These are phyloP conservation scores for Cryptomeria japonica DNA, from an alignment of 75 land plant species.

Conservation along the genomic window DNA sequence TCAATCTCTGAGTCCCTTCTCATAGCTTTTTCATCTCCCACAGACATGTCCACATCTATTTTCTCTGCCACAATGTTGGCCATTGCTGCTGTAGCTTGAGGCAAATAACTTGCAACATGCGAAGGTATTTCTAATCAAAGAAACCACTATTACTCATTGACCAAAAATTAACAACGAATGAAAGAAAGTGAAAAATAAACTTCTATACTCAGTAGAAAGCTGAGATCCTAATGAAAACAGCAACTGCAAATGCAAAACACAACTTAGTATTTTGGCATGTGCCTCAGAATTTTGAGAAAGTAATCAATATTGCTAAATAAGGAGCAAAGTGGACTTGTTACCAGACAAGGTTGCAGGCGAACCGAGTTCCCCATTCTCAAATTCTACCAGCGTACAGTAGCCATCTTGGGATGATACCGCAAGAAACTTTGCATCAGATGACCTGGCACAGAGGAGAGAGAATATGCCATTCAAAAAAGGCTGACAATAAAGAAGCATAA, in stretches of 20 bases:
- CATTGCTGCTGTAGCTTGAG: constrained; percentile 13
- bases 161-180: neutral
- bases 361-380: constrained; percentile 87
- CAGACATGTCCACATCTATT: constrained; percentile 5
- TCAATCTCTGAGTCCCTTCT: neutral
- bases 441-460: constrained; percentile 45
- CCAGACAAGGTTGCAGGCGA: constrained; percentile 47
- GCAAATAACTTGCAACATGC: constrained; percentile 27
- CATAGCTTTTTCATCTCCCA: neutral
- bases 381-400: constrained; percentile 80
- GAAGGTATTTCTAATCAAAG: constrained; percentile 26
- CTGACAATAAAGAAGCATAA: neutral
- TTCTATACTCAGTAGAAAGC: neutral
- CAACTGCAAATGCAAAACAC: neutral
- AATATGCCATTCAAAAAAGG: constrained; percentile 4
- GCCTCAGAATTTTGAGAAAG: neutral
- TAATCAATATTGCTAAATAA: neutral
- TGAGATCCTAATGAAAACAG: neutral
- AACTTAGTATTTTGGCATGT: neutral
- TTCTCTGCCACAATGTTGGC: constrained; percentile 1
- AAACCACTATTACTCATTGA: neutral
- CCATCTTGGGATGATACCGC: constrained; percentile 97
- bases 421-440: constrained; percentile 72
- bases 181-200: neutral
- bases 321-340: constrained; percentile 17